Percentiles rank a stretch among this genome's conserved stretches.
phyloP scores from a whole-genome alignment of 805 yeast species.

The Kuraishia borneana region DNA sequence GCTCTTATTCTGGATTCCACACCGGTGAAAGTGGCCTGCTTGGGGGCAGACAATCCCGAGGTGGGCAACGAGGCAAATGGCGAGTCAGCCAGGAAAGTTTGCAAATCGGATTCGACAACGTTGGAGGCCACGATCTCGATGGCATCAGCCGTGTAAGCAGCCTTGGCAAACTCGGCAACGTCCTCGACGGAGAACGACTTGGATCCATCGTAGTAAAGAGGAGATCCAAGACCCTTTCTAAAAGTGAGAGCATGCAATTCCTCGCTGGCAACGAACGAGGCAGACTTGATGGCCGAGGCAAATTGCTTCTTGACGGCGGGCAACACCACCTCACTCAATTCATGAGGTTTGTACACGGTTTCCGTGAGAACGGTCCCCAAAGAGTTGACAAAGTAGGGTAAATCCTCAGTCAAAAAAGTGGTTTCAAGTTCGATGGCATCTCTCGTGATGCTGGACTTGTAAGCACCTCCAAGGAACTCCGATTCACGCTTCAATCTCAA shows the following conservation, averaged over 20 bases:
- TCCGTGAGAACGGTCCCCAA: slow-evolving; percentile 63
- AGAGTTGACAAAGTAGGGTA: slow-evolving; percentile 86
- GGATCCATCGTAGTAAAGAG: slow-evolving; percentile 63
- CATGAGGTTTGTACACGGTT: slow-evolving; percentile 74
- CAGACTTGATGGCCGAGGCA: slow-evolving; percentile 35
- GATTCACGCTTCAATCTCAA: slow-evolving; percentile 90
- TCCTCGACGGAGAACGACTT: slow-evolving; percentile 49
- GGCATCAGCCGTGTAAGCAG: slow-evolving; percentile 60
- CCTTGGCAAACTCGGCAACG: slow-evolving; percentile 52
- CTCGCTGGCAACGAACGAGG: slow-evolving; percentile 59
- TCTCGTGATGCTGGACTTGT: slow-evolving; percentile 63
- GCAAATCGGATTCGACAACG: slow-evolving; percentile 61
- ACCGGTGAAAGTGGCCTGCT: slow-evolving; percentile 40
- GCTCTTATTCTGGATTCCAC: slow-evolving; percentile 58
- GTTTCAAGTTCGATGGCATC: slow-evolving; percentile 77
- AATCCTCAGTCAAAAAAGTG: slow-evolving; percentile 72
- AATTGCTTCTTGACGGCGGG: slow-evolving; percentile 68
- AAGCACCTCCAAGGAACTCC: slow-evolving; percentile 83
- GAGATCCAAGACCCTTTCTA: slow-evolving; percentile 82
- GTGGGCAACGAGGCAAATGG: slow-evolving; percentile 51
- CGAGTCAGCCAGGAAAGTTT: slow-evolving; percentile 54
- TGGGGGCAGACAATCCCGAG: slow-evolving; percentile 20
- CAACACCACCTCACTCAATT: slow-evolving; percentile 67
- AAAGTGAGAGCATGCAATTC: slow-evolving; percentile 70
- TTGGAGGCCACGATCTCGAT: slow-evolving; percentile 65